Base-by-base conservation (phyloP, 2,329 filamentous ascomycete genomes). In the Coniella lustricola region DNA sequence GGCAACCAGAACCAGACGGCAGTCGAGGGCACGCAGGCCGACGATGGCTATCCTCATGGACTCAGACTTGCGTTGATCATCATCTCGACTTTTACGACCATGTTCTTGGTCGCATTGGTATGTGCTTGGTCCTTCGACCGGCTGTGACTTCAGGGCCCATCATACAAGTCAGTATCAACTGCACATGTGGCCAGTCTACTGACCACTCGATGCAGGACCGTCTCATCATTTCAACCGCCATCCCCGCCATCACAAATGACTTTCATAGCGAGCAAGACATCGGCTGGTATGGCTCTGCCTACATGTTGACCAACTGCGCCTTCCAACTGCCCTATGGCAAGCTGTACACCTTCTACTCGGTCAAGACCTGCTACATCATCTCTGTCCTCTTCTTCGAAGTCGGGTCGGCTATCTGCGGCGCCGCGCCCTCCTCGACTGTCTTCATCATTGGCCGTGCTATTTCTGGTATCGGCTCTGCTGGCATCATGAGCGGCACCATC, bases 391-490 rank as follows among this genome's bases (percentile, higher is more conserved):
- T 68, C 17, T 68, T 68, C 52, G 65, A 68, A 57, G 49, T 65
- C 38, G 67, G 68, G 2, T 69, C 65, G 4, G 63, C 64, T 20
- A 53, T 71, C 35, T 71, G 68, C 50, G 68, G 67, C 7, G 63
- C 65, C 1, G 68, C 68, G 14, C 66, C 67, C 12, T 66, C 49
- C 48, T 68, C 65, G 3, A 54, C 62, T n/a, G 63, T 63, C 13
- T 65, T 71, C 43, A 70, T 72, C 22, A 20, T 70, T 32, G 68
- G 69, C 4, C 61, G 68, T 14, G 68, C 66, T 34, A 59, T 72
- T 22, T 62, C 67, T 35, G 68, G 69, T 5, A 46, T 67, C 1
- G 68, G 69, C 2, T 58, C 61, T 0, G 64, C 63, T 0, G 68
- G 68, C 32, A 65, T 71, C 47, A 65, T 67, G 35, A 59, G 64